These are phyloP conservation scores for Stachybotrys chartarum DNA, from an alignment of 2,329 filamentous ascomycete species.

Conservation along the genomic window DNA sequence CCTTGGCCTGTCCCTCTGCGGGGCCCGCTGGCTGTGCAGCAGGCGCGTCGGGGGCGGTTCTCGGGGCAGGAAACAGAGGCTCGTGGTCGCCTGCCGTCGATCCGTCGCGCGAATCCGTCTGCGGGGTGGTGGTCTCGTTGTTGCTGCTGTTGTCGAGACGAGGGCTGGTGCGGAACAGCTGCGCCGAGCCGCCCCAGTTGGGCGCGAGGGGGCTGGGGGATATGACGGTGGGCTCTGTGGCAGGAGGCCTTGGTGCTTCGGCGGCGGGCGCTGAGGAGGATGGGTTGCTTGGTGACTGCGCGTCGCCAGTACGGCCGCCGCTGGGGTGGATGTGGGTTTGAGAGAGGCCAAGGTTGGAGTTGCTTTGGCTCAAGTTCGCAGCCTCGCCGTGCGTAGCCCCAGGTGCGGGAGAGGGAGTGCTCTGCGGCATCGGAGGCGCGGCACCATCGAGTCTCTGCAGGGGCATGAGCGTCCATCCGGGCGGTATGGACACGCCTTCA, in stretches of 20 bases:
- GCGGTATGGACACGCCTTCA: slow-evolving; percentile 55
- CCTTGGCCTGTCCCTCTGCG: slow-evolving; percentile 31
- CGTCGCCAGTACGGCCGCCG: slow-evolving; percentile 7
- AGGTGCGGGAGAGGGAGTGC: slow-evolving; percentile 11
- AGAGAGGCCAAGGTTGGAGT: neutral
- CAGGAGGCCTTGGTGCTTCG: slow-evolving; percentile 2
- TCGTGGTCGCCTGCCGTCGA: neutral
- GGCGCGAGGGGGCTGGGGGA: slow-evolving; percentile 41
- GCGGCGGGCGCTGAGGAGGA: slow-evolving; percentile 5
- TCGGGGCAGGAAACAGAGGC: slow-evolving; percentile 1
- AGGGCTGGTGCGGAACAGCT: slow-evolving; percentile 33
- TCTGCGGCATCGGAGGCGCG: slow-evolving; percentile 12
- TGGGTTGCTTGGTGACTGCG: slow-evolving; percentile 3
- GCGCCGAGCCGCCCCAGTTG: slow-evolving; percentile 43
- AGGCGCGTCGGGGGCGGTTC: slow-evolving; percentile 4
- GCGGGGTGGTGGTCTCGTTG: slow-evolving; percentile 8
- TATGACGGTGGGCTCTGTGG: slow-evolving; percentile 27
- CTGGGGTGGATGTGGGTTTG: slow-evolving; percentile 1
- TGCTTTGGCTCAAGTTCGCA: neutral
- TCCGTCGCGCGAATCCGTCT: slow-evolving; percentile 7
- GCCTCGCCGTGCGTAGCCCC: slow-evolving; percentile 6
- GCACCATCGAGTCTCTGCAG: slow-evolving; percentile 46
- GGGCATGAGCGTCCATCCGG: slow-evolving; percentile 58
- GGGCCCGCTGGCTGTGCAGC: slow-evolving; percentile 5
- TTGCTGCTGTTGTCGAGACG: slow-evolving; percentile 11